Evolutionary conservation across 306 rosid species (phyloP).

Genomic region (Rosa lucieae): DNA sequence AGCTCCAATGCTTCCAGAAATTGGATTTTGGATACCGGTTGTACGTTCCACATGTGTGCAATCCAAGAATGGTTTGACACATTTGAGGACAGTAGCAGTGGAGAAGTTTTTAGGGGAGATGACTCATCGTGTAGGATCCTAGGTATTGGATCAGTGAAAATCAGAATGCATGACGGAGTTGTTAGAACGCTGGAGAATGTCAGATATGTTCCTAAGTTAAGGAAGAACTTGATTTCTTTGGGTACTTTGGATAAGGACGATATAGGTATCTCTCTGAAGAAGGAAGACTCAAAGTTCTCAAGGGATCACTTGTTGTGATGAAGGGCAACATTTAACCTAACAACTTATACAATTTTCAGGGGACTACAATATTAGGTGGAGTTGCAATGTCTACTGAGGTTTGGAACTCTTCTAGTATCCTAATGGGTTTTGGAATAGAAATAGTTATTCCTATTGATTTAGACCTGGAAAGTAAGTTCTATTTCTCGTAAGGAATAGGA

Average conservation of each 20-base stretch:
- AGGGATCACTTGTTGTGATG: background rate
- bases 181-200: background rate
- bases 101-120: background rate
- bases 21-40: conserved; percentile 1
- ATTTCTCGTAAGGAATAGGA: too few relatives aligned
- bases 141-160: background rate
- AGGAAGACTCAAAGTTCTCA: too few relatives aligned
- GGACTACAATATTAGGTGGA: background rate
- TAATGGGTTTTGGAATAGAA: too few relatives aligned
- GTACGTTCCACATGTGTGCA: background rate
- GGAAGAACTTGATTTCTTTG: background rate
- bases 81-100: background rate
- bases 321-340: background rate
- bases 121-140: background rate
- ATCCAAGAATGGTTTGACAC: background rate
- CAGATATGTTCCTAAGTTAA: background rate
- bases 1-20: background rate
- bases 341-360: background rate
- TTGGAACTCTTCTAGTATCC: too few relatives aligned
- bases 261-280: background rate
- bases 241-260: background rate
- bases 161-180: background rate
- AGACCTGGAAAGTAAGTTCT: too few relatives aligned
- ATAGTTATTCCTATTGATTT: too few relatives aligned
- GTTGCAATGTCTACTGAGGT: background rate